Evolutionary conservation across 331 rosid genomes (phyloP).

Genomic region (Rhamnella rubrinervis): DNA sequence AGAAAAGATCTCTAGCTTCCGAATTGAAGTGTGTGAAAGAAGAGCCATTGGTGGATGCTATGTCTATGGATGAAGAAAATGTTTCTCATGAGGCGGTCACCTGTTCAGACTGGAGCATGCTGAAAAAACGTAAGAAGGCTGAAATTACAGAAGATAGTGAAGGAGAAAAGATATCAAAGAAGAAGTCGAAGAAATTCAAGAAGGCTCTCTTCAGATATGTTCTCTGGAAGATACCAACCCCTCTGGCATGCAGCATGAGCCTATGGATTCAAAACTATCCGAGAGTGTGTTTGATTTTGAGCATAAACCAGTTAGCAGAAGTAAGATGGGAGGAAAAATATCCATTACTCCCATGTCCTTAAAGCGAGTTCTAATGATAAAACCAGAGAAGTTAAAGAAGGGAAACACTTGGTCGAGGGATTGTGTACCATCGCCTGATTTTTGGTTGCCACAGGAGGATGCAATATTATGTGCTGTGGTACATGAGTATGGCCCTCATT

Average conservation of each 20-base stretch:
- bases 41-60: slow-evolving; percentile 48
- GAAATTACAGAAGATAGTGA: slow-evolving; percentile 42
- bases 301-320: slow-evolving; percentile 62
- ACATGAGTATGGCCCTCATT: slow-evolving; percentile 89
- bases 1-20: slow-evolving; percentile 80
- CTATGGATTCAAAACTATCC: slow-evolving; percentile 47
- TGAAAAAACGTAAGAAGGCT: slow-evolving; percentile 73
- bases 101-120: slow-evolving; percentile 47
- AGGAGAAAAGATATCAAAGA: slow-evolving; percentile 53
- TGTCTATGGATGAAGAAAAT: slow-evolving; percentile 65
- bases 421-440: slow-evolving; percentile 83
- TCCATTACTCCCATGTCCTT: slow-evolving; percentile 84
- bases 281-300: slow-evolving; percentile 59
- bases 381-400: slow-evolving; percentile 85
- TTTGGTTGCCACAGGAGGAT: slow-evolving; percentile 92
- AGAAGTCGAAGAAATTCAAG: slow-evolving; percentile 82
- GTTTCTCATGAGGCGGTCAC: slow-evolving; percentile 33
- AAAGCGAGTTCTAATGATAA: slow-evolving; percentile 71
- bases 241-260: slow-evolving; percentile 53
- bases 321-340: slow-evolving; percentile 89
- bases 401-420: slow-evolving; percentile 84
- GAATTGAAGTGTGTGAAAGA: slow-evolving; percentile 61
- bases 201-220: slow-evolving; percentile 52
- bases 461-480: slow-evolving; percentile 88
- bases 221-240: slow-evolving; percentile 54